Evolutionary conservation across 257 asterid genomes (phyloP), one percentile per base, ranked within the genome.

Genomic region (Penstemon barbatus): DNA sequence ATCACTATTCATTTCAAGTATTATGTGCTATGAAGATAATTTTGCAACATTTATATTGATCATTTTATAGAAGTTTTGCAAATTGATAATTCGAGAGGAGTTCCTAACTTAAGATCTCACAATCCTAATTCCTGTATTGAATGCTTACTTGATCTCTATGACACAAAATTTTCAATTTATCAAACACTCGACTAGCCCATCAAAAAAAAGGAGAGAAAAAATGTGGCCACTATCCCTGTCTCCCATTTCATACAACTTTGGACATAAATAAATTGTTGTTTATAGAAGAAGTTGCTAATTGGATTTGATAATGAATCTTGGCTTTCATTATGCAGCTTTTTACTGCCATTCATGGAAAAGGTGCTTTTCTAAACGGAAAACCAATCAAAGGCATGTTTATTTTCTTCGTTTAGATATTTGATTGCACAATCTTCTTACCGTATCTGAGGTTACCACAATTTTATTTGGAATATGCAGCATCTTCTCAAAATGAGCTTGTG

Each of bases 401-500:
- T 56, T 54, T 36, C 50, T 44, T 68, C 48, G 40, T 59, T 13
- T 57, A 37, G 67, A 62, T 69, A 7, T 36, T 36, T 40, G 6
- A 9, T 39, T 48, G 66, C 68, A 48, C 41, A 57, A 77, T 42
- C 9, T 5, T 15, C 43, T 25, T 41, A 38, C 63, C 45, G 71
- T 43, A 46, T 33, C 48, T 80, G 68, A 76, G 59, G 49, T 74
- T 15, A 69, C 51, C 4, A 7, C 25, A 15, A 36, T 33, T 42
- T 12, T 54, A 8, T 66, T 48, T 78, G 61, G 51, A 63, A 63
- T 71, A 55, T 75, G 78, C 90, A 91, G 97, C 79, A 42, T 88
- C 96, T 73, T 79, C 95, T 75, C 95, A 91, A 79, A 71, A 82
- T 61, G 97, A 85, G 86, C 97, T 91, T 9, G 81, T 88, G 71